These are phyloP conservation scores for Beauveria medogensis DNA, from an alignment of 2,329 filamentous ascomycete species.

Conservation along the genomic window DNA sequence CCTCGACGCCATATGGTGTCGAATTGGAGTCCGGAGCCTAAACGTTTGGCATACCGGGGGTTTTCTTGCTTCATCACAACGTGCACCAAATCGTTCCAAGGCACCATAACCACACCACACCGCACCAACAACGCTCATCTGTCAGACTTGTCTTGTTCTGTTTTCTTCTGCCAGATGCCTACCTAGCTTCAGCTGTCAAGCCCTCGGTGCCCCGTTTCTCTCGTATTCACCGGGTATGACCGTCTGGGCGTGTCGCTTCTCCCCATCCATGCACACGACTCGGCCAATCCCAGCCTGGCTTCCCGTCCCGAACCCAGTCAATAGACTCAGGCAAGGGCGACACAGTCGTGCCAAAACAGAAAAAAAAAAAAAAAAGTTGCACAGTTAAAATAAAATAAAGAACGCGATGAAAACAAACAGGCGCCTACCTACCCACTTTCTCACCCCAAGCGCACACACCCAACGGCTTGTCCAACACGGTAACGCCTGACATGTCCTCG, in stretches of 20 bases:
- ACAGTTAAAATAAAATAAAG: neutral
- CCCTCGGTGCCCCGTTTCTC: neutral
- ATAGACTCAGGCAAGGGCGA: constrained; percentile 4
- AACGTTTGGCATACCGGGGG: too few species aligned
- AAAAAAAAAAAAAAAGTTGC: neutral
- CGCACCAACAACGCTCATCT: too few species aligned
- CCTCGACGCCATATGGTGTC: too few species aligned
- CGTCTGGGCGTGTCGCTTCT: neutral
- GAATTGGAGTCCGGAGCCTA: too few species aligned
- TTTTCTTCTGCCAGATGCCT: too few species aligned
- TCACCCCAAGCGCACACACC: neutral
- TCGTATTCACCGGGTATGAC: neutral
- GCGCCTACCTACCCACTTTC: neutral
- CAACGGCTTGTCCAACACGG: neutral
- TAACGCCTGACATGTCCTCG: neutral
- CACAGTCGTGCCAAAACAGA: neutral
- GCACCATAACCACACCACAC: too few species aligned
- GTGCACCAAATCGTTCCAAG: too few species aligned
- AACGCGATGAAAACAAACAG: neutral
- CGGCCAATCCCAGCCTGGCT: neutral
- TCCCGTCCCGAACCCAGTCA: constrained; percentile 3
- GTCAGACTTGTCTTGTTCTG: too few species aligned
- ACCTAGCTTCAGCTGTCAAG: neutral
- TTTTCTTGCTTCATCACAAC: too few species aligned
- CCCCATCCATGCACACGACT: neutral